Conservation (phyloP, 164 flowering plant genomes). For the Macadamia tetraphylla region DNA sequence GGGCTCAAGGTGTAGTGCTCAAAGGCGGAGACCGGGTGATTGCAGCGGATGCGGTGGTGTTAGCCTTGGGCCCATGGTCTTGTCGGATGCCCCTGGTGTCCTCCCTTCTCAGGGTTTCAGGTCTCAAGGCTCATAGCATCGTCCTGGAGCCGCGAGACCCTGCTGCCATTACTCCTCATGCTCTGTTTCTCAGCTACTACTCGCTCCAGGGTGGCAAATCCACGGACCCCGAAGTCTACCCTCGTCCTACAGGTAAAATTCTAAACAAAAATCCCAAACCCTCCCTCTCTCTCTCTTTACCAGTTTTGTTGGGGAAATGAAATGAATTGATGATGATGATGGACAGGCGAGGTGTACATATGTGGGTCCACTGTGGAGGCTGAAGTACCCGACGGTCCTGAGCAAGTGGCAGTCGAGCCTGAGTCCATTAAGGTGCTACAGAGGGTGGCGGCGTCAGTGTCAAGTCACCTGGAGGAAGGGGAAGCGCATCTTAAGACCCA, state of each 20-base stretch:
- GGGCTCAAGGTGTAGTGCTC: constrained; percentile 6
- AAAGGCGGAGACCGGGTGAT: constrained; percentile 28
- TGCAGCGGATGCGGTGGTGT: constrained; percentile 62
- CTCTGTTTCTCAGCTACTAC: constrained; percentile 60
- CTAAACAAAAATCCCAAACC: too few relatives aligned
- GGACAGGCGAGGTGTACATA: too few relatives aligned
- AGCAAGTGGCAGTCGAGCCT: constrained; percentile 39
- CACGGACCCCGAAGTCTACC: constrained; percentile 79
- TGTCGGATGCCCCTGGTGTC: constrained; percentile 41
- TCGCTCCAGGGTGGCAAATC: constrained; percentile 44
- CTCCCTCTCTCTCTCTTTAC: too few relatives aligned
- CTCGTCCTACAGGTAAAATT: constrained; percentile 75
- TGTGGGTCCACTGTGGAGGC: constrained; percentile 15
- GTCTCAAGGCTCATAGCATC: constrained; percentile 81
- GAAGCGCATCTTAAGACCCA: constrained; percentile 68
- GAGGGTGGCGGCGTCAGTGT: constrained; percentile 65
- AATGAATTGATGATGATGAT: too few relatives aligned
- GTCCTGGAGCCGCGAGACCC: constrained; percentile 68
- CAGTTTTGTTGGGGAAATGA: too few relatives aligned
- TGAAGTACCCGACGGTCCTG: constrained; percentile 83
- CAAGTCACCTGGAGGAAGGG: constrained; percentile 64
- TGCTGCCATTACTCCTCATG: constrained; percentile 67
- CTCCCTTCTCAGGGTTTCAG: constrained; percentile 56
- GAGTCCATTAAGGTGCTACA: constrained; percentile 64
- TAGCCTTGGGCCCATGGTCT: constrained; percentile 93